Percentiles rank a stretch among this genome's conserved stretches.
phyloP scores from a whole-genome alignment of 2,329 filamentous ascomycete genomes.

The Fusarium agapanthi region DNA sequence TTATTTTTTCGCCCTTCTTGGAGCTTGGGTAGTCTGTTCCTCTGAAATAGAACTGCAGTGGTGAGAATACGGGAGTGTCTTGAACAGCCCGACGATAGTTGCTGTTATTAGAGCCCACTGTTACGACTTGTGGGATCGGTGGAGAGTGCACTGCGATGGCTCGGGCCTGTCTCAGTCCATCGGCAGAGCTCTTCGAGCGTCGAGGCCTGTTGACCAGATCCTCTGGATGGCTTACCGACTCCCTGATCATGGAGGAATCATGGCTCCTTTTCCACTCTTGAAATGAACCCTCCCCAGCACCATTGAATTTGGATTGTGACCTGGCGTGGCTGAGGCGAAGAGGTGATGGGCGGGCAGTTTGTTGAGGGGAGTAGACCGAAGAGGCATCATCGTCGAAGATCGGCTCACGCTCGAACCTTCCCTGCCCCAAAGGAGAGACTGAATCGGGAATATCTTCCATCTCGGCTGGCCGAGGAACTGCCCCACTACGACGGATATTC shows the following conservation, averaged over 20 bases:
- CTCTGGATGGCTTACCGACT: constrained; percentile 22
- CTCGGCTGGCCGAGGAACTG: constrained; percentile 13
- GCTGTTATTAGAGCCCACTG: constrained; percentile 1
- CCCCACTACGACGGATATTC: neutral
- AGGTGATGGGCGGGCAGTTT: constrained; percentile 32
- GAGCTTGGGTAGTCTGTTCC: constrained; percentile 49
- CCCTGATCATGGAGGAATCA: constrained; percentile 27
- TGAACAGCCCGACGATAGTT: neutral
- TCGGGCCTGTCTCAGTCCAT: constrained; percentile 30
- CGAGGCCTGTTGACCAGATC: constrained; percentile 33
- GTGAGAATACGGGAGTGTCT: constrained; percentile 50
- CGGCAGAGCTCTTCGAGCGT: constrained; percentile 44
- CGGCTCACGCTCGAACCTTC: constrained; percentile 2
- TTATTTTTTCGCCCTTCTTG: constrained; percentile 57
- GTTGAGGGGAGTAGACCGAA: constrained; percentile 40
- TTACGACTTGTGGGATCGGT: constrained; percentile 23
- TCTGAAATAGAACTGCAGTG: constrained; percentile 54
- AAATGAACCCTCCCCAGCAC: constrained; percentile 36
- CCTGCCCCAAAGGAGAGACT: constrained; percentile 43
- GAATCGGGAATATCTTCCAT: constrained; percentile 32
- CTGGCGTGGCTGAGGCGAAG: constrained; percentile 30
- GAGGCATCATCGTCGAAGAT: constrained; percentile 28
- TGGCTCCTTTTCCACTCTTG: constrained; percentile 39
- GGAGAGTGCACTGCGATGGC: constrained; percentile 16
- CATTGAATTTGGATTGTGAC: constrained; percentile 33